These are phyloP conservation scores for Sporothrix brasiliensis DNA, from an alignment of 2,329 filamentous ascomycete species.

Conservation along the genomic window DNA sequence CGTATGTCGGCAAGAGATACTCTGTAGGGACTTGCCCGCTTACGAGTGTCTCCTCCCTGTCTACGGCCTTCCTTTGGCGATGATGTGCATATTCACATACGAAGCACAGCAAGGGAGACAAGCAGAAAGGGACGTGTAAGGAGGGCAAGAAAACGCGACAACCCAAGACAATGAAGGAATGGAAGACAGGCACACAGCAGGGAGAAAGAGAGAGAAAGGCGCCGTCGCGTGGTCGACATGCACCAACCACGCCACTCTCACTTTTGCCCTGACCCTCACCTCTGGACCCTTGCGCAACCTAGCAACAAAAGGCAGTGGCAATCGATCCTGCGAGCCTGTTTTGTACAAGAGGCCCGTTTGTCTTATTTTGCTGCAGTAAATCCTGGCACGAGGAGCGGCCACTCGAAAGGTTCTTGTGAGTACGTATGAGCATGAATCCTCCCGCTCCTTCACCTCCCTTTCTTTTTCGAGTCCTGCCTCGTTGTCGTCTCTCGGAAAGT, in stretches of 20 bases:
- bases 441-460: not conserved
- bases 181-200: not conserved
- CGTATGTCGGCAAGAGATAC: too few species aligned
- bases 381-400: not conserved
- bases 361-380: too few species aligned
- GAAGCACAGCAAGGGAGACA: not conserved
- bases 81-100: not conserved
- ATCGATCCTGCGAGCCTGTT: not conserved
- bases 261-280: not conserved
- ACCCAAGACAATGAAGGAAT: not conserved
- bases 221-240: slow-evolving; percentile 20
- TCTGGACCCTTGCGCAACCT: slow-evolving; percentile 11
- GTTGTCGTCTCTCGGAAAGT: slow-evolving; percentile 7
- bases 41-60: not conserved
- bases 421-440: not conserved
- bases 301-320: not conserved
- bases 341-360: not conserved
- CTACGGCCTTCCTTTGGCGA: not conserved
- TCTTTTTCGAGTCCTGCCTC: not conserved
- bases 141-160: not conserved
- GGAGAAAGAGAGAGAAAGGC: not conserved
- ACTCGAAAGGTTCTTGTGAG: too few species aligned
- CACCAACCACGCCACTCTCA: not conserved
- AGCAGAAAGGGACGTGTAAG: not conserved
- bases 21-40: too few species aligned